Evolutionary conservation across 2,329 filamentous ascomycete genomes (phyloP).

Genomic region (Botrytis squamosa): DNA sequence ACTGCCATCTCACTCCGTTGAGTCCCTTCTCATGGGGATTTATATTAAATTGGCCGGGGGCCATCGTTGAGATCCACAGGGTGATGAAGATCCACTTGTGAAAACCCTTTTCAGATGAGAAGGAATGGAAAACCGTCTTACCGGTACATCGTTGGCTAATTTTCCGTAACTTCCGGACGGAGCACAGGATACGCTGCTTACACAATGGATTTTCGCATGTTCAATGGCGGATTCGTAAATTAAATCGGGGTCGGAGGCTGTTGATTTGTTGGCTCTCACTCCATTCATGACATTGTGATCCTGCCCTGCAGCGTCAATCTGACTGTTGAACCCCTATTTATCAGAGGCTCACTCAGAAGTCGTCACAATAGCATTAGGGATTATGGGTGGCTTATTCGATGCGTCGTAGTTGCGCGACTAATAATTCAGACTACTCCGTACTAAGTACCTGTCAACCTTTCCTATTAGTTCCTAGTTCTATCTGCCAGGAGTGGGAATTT

Average conservation of each 20-base stretch:
- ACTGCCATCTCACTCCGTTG: background rate
- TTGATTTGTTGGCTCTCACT: background rate
- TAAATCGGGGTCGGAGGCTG: background rate
- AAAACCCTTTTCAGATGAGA: background rate
- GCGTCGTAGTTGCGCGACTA: background rate
- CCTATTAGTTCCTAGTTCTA: background rate
- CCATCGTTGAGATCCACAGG: background rate
- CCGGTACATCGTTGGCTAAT: background rate
- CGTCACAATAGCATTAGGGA: background rate
- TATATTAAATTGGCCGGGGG: background rate
- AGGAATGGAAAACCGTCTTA: background rate
- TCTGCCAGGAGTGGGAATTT: background rate
- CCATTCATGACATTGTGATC: background rate
- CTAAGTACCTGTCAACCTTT: background rate
- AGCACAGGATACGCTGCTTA: background rate
- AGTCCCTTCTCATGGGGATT: background rate
- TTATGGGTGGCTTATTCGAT: background rate
- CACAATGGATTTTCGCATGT: background rate
- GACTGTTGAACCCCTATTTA: conserved; percentile 5
- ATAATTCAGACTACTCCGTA: background rate
- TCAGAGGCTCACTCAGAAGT: background rate
- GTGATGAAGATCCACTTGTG: background rate
- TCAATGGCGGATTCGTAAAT: background rate
- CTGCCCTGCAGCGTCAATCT: background rate
- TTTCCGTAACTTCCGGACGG: background rate